Evolutionary conservation across 345 rosid species (phyloP).

Genomic region (Moricandia arvensis): DNA sequence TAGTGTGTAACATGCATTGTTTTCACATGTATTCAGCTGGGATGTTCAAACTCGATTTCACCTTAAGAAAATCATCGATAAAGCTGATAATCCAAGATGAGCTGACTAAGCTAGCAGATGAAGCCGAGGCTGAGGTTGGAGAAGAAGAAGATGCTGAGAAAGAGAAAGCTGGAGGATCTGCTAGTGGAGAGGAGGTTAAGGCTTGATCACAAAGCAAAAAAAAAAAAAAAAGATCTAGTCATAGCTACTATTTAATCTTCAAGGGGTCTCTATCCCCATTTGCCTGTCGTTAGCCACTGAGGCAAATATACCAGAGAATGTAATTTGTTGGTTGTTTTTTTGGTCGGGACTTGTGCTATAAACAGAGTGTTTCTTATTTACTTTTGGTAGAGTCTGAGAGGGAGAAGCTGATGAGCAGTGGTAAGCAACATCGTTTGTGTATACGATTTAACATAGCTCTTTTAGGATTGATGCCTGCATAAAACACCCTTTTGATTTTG

Average conservation of each 20-base stretch:
- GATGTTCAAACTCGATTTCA: conserved; percentile 47
- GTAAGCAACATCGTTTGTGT: conserved; percentile 30
- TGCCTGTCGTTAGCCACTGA: conserved; percentile 10
- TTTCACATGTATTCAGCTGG: conserved; percentile 47
- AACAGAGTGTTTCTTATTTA: background rate
- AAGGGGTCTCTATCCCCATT: conserved; percentile 14
- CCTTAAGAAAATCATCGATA: conserved; percentile 63
- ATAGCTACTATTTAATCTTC: conserved; percentile 1
- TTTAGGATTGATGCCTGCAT: conserved; percentile 2
- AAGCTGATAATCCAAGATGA: conserved; percentile 86
- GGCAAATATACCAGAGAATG: conserved; percentile 27
- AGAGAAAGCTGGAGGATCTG: conserved; percentile 43
- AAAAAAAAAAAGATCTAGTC: conserved; percentile 19
- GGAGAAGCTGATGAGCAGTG: background rate
- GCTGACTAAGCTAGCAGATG: conserved; percentile 85
- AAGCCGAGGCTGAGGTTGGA: conserved; percentile 62
- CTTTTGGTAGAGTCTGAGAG: conserved; percentile 16
- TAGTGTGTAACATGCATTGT: background rate
- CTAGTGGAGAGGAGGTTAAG: conserved; percentile 47
- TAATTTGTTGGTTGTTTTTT: conserved; percentile 30
- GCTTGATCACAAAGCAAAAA: conserved; percentile 26
- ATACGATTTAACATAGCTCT: conserved; percentile 27
- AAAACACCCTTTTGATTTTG: background rate
- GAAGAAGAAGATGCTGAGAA: conserved; percentile 60
- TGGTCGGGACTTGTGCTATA: conserved; percentile 7